phyloP scores from a whole-genome alignment of 1,139 yeast genomes.

The Debaryomyces subglobosus region DNA sequence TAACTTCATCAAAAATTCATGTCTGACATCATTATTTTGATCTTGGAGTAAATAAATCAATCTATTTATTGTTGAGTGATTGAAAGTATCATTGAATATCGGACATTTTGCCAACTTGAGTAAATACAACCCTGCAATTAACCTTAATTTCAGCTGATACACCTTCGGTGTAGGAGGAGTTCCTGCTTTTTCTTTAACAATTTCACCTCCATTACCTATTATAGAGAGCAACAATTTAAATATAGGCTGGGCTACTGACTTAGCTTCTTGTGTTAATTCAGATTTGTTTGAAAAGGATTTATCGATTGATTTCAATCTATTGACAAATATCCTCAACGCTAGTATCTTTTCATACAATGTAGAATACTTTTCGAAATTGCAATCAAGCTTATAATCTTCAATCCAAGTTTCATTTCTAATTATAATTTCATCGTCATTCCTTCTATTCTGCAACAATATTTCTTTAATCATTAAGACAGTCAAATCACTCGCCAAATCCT shows the following conservation, averaged over 20 bases:
- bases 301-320: constrained; percentile 55
- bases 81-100: constrained; percentile 54
- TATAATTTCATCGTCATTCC: constrained; percentile 22
- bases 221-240: constrained; percentile 67
- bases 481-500: constrained; percentile 57
- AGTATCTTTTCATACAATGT: constrained; percentile 50
- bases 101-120: constrained; percentile 66
- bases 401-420: constrained; percentile 51
- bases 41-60: constrained; percentile 70
- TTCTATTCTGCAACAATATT: constrained; percentile 55
- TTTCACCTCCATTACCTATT: constrained; percentile 82
- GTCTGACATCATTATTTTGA: constrained; percentile 60
- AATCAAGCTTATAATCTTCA: constrained; percentile 45
- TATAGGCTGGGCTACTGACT: constrained; percentile 56
- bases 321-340: constrained; percentile 63
- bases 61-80: constrained; percentile 53
- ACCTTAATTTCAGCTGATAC: constrained; percentile 63
- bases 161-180: constrained; percentile 65
- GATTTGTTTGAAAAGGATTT: constrained; percentile 9
- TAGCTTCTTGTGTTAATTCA: constrained; percentile 22
- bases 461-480: constrained; percentile 64
- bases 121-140: constrained; percentile 68
- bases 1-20: constrained; percentile 51
- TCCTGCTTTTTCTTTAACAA: constrained; percentile 51
- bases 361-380: constrained; percentile 19